Conservation (phyloP, 805 yeast genomes). For the Tetrapisispora pingtungensis region DNA sequence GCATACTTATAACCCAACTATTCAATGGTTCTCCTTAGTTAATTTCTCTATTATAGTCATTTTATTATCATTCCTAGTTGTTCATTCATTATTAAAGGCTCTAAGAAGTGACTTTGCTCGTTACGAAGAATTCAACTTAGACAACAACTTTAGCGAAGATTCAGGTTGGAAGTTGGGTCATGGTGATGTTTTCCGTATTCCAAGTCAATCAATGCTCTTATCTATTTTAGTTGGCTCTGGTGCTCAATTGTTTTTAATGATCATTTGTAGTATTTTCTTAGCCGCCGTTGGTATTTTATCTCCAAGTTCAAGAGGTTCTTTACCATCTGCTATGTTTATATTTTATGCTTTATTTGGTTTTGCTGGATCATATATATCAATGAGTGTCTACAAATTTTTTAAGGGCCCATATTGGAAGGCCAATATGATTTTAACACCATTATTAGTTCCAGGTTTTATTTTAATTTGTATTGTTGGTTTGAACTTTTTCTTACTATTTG, state of each 20-base stretch:
- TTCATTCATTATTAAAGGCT: conserved; percentile 68
- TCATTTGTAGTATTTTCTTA: conserved; percentile 59
- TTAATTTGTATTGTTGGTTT: conserved; percentile 55
- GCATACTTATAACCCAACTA: conserved; percentile 82
- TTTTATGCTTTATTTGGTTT: conserved; percentile 72
- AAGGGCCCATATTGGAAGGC: conserved; percentile 88
- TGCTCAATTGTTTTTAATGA: conserved; percentile 69
- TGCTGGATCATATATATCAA: conserved; percentile 80
- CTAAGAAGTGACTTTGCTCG: conserved; percentile 75
- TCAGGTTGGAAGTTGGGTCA: conserved; percentile 95
- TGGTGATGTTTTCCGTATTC: conserved; percentile 90
- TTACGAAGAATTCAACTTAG: conserved; percentile 82
- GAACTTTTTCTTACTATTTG: conserved; percentile 73
- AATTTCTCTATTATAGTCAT: conserved; percentile 78
- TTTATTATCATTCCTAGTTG: conserved; percentile 65
- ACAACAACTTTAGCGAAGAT: conserved; percentile 81
- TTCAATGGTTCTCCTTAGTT: conserved; percentile 90
- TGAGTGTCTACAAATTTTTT: conserved; percentile 75
- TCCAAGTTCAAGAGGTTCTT: conserved; percentile 90
- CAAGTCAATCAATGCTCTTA: conserved; percentile 55
- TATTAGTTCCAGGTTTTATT: conserved; percentile 72
- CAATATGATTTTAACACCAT: conserved; percentile 74
- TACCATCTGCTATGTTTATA: conserved; percentile 82
- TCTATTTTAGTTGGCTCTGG: conserved; percentile 87
- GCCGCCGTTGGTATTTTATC: conserved; percentile 85